phyloP scores from a whole-genome alignment of 805 yeast genomes.

The Wickerhamomyces mucosus region DNA sequence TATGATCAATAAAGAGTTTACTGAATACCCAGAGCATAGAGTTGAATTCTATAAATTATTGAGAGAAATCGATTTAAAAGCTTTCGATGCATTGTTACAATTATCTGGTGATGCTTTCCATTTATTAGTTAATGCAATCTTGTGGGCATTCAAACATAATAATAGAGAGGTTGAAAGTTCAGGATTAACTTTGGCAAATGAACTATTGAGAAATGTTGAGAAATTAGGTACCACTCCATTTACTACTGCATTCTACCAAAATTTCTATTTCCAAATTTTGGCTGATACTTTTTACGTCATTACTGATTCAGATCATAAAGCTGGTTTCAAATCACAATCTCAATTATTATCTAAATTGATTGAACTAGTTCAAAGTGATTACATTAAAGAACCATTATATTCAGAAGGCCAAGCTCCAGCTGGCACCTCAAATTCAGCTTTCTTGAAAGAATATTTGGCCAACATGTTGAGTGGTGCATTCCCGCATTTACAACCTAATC shows the following conservation, averaged over 20 bases:
- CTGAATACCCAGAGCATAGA: slow-evolving; percentile 96
- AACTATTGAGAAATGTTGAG: slow-evolving; percentile 78
- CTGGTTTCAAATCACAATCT: slow-evolving; percentile 87
- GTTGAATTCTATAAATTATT: slow-evolving; percentile 89
- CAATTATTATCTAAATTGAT: slow-evolving; percentile 76
- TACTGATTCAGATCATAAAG: slow-evolving; percentile 95
- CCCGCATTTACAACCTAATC: slow-evolving; percentile 80
- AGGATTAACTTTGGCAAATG: slow-evolving; percentile 78
- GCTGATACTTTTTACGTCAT: slow-evolving; percentile 89
- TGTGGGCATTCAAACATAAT: slow-evolving; percentile 98
- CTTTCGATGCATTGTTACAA: slow-evolving; percentile 79
- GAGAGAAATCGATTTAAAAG: slow-evolving; percentile 76
- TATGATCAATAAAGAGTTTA: slow-evolving; percentile 92
- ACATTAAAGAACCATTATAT: slow-evolving; percentile 71
- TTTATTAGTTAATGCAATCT: slow-evolving; percentile 81
- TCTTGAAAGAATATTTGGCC: slow-evolving; percentile 71
- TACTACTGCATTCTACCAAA: slow-evolving; percentile 79
- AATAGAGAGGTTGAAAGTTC: slow-evolving; percentile 93
- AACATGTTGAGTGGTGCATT: slow-evolving; percentile 82
- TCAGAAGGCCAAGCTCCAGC: slow-evolving; percentile 70
- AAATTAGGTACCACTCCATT: slow-evolving; percentile 59
- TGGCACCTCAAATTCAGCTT: slow-evolving; percentile 77
- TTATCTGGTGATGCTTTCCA: slow-evolving; percentile 90
- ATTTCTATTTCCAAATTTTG: slow-evolving; percentile 79
- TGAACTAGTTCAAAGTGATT: slow-evolving; percentile 69